These are phyloP conservation scores for Neospermospora avenae DNA, from an alignment of 2,329 filamentous ascomycete genomes.

Conservation along the genomic window DNA sequence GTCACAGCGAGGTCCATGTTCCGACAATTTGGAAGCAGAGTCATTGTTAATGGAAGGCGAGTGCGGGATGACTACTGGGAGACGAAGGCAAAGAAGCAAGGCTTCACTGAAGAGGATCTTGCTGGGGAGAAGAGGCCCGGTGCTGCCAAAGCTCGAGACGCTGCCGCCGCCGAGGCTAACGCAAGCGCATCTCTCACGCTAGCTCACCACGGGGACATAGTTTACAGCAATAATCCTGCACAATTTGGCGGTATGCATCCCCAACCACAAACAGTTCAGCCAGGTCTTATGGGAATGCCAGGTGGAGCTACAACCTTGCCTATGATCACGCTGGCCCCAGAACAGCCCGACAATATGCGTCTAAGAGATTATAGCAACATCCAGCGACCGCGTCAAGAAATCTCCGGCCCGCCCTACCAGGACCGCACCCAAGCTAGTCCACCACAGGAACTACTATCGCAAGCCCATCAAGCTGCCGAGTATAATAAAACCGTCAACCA, in stretches of 20 bases:
- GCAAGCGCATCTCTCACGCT: slow-evolving; percentile 55
- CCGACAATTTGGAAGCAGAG: slow-evolving; percentile 91
- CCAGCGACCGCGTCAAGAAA: slow-evolving; percentile 82
- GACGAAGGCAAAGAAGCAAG: slow-evolving; percentile 92
- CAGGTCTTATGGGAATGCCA: slow-evolving; percentile 65
- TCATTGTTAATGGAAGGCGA: slow-evolving; percentile 83
- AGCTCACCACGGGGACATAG: slow-evolving; percentile 77
- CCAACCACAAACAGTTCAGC: slow-evolving; percentile 66
- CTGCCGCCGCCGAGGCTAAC: slow-evolving; percentile 63
- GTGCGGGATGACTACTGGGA: slow-evolving; percentile 99
- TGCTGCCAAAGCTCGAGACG: slow-evolving; percentile 82
- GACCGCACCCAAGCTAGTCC: slow-evolving; percentile 77
- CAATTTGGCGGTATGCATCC: slow-evolving; percentile 62
- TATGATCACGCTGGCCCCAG: slow-evolving; percentile 78
- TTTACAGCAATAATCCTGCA: slow-evolving; percentile 73
- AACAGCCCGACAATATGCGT: slow-evolving; percentile 68
- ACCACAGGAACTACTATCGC: slow-evolving; percentile 75
- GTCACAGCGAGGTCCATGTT: slow-evolving; percentile 99
- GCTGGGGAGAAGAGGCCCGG: slow-evolving; percentile 96
- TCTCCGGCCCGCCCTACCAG: slow-evolving; percentile 82
- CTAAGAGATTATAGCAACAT: slow-evolving; percentile 80
- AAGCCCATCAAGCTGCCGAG: slow-evolving; percentile 84
- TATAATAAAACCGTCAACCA: slow-evolving; percentile 83
- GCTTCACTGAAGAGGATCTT: slow-evolving; percentile 94
- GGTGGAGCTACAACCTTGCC: slow-evolving; percentile 71